phyloP scores from a whole-genome alignment of 805 yeast species.

The Myxozyma lipomycoides region DNA sequence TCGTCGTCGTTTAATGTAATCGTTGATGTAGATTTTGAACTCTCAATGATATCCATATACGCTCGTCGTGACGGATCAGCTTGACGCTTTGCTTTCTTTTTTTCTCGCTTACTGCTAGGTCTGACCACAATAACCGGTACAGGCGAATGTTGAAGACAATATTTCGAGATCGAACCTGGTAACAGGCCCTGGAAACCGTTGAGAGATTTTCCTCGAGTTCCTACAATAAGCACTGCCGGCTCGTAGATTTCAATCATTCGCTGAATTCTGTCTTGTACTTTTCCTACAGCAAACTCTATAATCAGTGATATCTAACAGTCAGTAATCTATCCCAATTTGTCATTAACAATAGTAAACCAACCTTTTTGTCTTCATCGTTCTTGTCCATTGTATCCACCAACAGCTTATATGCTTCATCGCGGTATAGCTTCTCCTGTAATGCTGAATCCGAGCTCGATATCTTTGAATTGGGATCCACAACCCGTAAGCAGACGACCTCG shows the following conservation, averaged over 20 bases:
- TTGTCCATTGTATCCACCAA: conserved; percentile 37
- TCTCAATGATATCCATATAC: conserved; percentile 32
- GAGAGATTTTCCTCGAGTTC: conserved; percentile 42
- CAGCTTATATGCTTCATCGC: conserved; percentile 38
- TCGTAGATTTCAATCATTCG: conserved; percentile 45
- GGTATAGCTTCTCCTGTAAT: conserved; percentile 32
- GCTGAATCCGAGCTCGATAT: conserved; percentile 26
- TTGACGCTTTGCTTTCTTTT: conserved; percentile 35
- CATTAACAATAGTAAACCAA: neutral
- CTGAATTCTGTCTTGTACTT: conserved; percentile 42
- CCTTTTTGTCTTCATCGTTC: conserved; percentile 39
- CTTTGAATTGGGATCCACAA: conserved; percentile 38
- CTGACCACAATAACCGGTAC: conserved; percentile 48
- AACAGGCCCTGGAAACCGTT: conserved; percentile 43
- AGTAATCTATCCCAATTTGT: no score
- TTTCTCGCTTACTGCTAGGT: conserved; percentile 39
- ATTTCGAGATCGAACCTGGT: conserved; percentile 48
- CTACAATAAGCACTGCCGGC: conserved; percentile 46
- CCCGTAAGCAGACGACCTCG: conserved; percentile 45
- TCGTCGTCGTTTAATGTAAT: conserved; percentile 5
- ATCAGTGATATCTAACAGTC: conserved; percentile 38
- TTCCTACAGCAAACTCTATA: conserved; percentile 46
- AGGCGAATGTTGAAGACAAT: conserved; percentile 46
- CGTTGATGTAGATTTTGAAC: conserved; percentile 18
- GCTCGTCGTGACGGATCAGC: conserved; percentile 35